Base-by-base conservation (phyloP, 2,329 filamentous ascomycete genomes). In the Fusarium nodosum region DNA sequence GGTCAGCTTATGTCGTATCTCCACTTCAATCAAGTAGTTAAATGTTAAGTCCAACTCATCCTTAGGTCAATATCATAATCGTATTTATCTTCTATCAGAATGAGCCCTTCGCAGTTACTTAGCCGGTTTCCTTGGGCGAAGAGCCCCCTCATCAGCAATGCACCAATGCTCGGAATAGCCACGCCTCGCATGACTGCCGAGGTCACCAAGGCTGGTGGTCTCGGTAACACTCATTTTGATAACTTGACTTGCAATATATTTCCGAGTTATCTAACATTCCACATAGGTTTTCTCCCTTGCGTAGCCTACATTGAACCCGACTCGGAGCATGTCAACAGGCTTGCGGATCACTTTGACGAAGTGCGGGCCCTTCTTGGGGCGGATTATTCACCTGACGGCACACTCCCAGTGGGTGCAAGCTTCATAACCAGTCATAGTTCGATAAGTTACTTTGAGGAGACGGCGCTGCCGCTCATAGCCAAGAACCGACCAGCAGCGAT, bases 361-460 rank as follows among this genome's bases (percentile, higher is more conserved):
- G 71, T 72, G 57, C 72, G 74, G 10, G 28, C 61, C 15, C 76
- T 77, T 28, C 73, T 80, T 18, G 69, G 72, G 24, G 60, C 70
- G 20, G 58, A 60, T n/a, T 64, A 63, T 2, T 66, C 77, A 4
- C 66, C 56, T 4, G 66, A 77, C 5, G 76, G 87, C 1, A 85
- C 85, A 38, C 78, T 91, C 38, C 88, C 85, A 61, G 81, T 91
- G 5, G 90, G 89, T 56, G 69, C 74, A 10, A 72, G 78, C 63
- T 89, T 92, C 77, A 83, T 91, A 56, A 85, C 88, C 46, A 87
- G 87, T 58, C 78, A 84, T 53, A 76, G 79, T 24, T 80, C 80
- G 26, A 71, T 80, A 3, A n/a, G 61, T 1, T 68, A 78, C 52
- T 86, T 86, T 68, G 62, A 71, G 28, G 64, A 77, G 57, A 83